A percentile compares a stretch with the other conserved stretches of the same genome.
phyloP scores from a whole-genome alignment of 345 rosid genomes.

The Lepidium didymum region DNA sequence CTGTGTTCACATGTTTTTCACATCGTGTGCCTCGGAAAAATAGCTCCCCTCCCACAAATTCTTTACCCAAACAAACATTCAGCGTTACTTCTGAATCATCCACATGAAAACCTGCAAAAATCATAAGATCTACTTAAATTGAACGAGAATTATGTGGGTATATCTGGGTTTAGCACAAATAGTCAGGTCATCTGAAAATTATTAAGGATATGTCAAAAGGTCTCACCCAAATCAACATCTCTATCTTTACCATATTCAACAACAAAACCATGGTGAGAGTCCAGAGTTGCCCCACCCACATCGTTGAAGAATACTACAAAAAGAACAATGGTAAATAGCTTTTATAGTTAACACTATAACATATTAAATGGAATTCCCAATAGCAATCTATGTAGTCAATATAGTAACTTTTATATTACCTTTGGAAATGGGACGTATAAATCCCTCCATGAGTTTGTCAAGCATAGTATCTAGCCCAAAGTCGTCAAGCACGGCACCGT shows the following conservation, averaged over 20 bases:
- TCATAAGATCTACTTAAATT: neutral
- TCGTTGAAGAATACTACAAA: conserved; percentile 83
- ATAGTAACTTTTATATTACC: conserved; percentile 30
- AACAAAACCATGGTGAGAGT: conserved; percentile 98
- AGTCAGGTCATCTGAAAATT: neutral
- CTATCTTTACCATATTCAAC: conserved; percentile 87
- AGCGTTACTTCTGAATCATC: conserved; percentile 97
- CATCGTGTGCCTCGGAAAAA: conserved; percentile 87
- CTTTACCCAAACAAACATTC: conserved; percentile 92
- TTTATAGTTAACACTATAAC: neutral
- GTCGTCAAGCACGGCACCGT: conserved; percentile 94
- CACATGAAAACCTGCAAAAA: conserved; percentile 81
- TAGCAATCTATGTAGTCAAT: neutral
- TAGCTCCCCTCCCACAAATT: conserved; percentile 87
- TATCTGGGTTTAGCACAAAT: neutral
- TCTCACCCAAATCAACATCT: conserved; percentile 87
- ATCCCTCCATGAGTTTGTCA: conserved; percentile 67
- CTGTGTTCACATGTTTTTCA: conserved; percentile 86
- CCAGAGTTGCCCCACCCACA: conserved; percentile 84
- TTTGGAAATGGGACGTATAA: conserved; percentile 70
- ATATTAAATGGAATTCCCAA: neutral
- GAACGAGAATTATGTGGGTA: neutral
- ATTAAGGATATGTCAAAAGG: conserved; percentile 7
- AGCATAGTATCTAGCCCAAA: conserved; percentile 93
- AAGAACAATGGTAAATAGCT: neutral